Base-by-base conservation (phyloP, 345 rosid species). In the Limnanthes douglasii region DNA sequence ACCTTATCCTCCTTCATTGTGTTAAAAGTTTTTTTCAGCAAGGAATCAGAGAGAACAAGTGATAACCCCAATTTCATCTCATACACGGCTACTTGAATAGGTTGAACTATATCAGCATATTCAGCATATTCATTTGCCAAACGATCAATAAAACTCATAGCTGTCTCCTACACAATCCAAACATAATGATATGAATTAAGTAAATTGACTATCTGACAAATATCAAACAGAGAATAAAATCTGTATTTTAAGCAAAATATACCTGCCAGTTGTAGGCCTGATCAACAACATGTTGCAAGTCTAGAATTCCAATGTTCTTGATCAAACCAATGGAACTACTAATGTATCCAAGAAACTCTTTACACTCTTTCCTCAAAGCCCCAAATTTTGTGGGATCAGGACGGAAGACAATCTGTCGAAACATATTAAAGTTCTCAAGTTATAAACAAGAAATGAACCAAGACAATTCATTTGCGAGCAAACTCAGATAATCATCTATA, bases 61-160 rank as follows among this genome's bases (percentile, higher is more conserved):
- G 90, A 69, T 31, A 84, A 46, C 32, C 95, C 97, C 43, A 83
- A 45, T 53, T 88, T 88, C 73, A 88, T 83, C 66, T 88, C 92
- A 23, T 76, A 88, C 16, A 79, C 58, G 31, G 95, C 83, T 45
- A 88, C 97, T 66, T 83, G 97, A 60, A 83, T 52, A 50, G 97
- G 97, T 45, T 76, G 93, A 40, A 64, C 63, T 43, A 83, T 43
- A 60, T 88, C 97, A 45, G 54, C 37, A 45, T 73, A 83, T 28
- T 74, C 92, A 2, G 56, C 31, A 45, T 83, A 79, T 27, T 74
- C 86, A 26, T 38, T 60, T 38, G 84, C 65, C 38, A 88, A 48
- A 32, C 64, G 73, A 32, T 72, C 59, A 38, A 76, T 52, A 34
- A 83, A 79, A 35, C 71, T 51, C 31, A 57, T 55, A 23, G 97